A percentile compares a stretch with the other conserved stretches of the same genome.
Conservation (phyloP, 352 stramenopile genomes). For the Saprolegnia diclina region DNA sequence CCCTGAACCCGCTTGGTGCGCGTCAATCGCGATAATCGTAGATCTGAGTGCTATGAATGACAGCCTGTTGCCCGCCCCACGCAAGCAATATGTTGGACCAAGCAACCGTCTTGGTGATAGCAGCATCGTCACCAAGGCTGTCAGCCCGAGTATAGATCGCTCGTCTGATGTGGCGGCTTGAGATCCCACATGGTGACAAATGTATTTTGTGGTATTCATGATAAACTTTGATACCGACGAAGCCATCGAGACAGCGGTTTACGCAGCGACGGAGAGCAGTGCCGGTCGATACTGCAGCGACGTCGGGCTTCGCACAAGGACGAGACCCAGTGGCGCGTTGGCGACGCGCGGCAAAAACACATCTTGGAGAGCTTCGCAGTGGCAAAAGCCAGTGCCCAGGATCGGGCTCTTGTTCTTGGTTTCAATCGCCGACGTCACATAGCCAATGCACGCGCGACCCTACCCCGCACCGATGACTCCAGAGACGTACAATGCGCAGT, state of each 20-base stretch:
- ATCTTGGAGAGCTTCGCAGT: conserved; percentile 8
- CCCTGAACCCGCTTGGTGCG: no score
- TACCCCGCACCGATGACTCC: no score
- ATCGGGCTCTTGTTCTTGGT: neutral
- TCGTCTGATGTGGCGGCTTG: no score
- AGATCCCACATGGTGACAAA: no score
- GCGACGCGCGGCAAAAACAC: neutral
- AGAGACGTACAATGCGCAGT: no score
- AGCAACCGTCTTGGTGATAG: no score
- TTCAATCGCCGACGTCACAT: conserved; percentile 8
- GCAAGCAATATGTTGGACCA: no score
- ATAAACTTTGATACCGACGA: neutral
- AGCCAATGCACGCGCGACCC: conserved; percentile 7
- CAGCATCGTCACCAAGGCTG: no score
- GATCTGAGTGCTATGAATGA: no score
- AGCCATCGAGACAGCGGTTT: neutral
- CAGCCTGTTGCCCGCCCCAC: no score
- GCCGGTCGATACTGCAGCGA: conserved; percentile 16
- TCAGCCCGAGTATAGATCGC: no score
- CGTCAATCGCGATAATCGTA: no score
- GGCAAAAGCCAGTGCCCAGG: conserved; percentile 4
- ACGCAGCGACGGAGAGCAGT: neutral
- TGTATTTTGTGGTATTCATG: neutral
- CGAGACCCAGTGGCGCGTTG: neutral
- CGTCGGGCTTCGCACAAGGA: conserved; percentile 8